phyloP scores from a whole-genome alignment of 2,329 filamentous ascomycete species.

The Stromatinia cepivora region DNA sequence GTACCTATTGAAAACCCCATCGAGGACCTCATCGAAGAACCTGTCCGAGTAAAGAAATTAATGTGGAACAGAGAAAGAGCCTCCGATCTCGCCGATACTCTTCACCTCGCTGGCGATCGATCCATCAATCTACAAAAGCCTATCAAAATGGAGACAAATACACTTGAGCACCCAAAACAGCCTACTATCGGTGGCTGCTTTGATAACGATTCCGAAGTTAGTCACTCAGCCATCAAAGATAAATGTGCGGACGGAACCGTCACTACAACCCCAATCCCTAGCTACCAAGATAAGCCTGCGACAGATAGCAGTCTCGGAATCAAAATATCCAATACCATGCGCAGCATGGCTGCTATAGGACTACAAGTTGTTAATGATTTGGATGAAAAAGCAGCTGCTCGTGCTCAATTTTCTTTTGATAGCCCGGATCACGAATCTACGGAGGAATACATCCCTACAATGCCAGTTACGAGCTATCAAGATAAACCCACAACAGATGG shows the following conservation, averaged over 20 bases:
- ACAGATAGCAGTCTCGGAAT: conserved; percentile 42
- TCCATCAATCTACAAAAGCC: neutral
- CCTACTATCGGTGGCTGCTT: conserved; percentile 40
- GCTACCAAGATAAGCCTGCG: conserved; percentile 25
- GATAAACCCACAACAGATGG: neutral
- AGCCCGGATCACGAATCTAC: neutral
- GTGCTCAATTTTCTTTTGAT: neutral
- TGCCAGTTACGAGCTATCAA: neutral
- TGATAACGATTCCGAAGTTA: conserved; percentile 39
- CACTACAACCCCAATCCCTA: neutral
- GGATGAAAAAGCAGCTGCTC: neutral
- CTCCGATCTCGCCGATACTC: neutral
- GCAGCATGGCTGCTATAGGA: neutral
- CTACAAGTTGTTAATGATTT: neutral
- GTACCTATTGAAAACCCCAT: neutral
- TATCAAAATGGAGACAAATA: conserved; percentile 2
- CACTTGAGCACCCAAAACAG: neutral
- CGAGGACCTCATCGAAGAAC: neutral
- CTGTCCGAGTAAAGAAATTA: neutral
- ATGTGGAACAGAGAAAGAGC: conserved; percentile 2
- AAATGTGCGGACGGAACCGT: neutral
- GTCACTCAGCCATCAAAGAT: neutral
- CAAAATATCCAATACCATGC: conserved; percentile 27
- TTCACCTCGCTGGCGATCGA: neutral
- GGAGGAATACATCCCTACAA: neutral